These are phyloP conservation scores for Hamamelis virginiana DNA, from an alignment of 164 flowering plant genomes.

Conservation along the genomic window DNA sequence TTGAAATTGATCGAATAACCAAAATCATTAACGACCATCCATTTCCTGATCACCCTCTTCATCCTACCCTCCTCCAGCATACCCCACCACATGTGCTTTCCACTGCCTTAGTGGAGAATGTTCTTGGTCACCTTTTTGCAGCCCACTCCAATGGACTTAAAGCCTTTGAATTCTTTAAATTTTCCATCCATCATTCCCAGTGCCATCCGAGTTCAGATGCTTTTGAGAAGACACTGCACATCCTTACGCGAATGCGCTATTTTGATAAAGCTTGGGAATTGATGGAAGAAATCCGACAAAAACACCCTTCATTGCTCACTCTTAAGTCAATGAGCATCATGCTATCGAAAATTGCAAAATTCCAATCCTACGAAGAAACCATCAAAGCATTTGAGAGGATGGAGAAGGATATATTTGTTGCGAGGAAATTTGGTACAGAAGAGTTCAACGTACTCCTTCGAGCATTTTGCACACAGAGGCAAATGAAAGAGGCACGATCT, in stretches of 20 bases:
- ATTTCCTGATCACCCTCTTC: slow-evolving; percentile 51
- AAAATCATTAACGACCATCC: slow-evolving; percentile 76
- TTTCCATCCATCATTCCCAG: slow-evolving; percentile 27
- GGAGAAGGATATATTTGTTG: slow-evolving; percentile 50
- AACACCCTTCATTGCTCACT: slow-evolving; percentile 56
- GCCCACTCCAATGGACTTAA: slow-evolving; percentile 79
- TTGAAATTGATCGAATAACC: slow-evolving; percentile 41
- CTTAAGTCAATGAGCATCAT: slow-evolving; percentile 74
- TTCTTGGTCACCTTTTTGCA: slow-evolving; percentile 74
- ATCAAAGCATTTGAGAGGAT: slow-evolving; percentile 61
- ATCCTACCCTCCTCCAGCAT: slow-evolving; percentile 37
- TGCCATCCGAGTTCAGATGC: slow-evolving; percentile 42
- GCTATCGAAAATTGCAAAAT: slow-evolving; percentile 55
- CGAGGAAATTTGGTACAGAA: slow-evolving; percentile 49
- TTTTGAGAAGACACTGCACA: slow-evolving; percentile 76
- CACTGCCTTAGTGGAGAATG: slow-evolving; percentile 39
- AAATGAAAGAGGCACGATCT: slow-evolving; percentile 73
- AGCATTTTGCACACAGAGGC: slow-evolving; percentile 65
- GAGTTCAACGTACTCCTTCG: slow-evolving; percentile 73
- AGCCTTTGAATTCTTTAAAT: slow-evolving; percentile 71
- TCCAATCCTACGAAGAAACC: slow-evolving; percentile 59
- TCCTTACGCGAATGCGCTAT: slow-evolving; percentile 63
- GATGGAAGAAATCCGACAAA: slow-evolving; percentile 36
- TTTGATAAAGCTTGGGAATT: slow-evolving; percentile 66
- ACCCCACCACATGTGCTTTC: slow-evolving; percentile 35